Evolutionary conservation across 257 asterid species (phyloP).

Genomic region (Solanum rostratum): DNA sequence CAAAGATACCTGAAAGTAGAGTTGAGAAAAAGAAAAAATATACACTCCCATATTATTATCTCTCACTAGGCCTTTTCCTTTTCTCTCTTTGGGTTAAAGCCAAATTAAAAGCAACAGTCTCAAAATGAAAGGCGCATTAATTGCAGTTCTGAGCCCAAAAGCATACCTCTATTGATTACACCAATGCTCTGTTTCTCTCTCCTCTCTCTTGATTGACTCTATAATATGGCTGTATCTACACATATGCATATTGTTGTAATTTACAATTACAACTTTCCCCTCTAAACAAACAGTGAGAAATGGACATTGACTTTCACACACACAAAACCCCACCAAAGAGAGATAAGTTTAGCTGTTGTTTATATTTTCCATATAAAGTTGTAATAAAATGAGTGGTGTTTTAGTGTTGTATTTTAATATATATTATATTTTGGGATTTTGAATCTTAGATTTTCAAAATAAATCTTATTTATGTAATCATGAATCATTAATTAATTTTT

Average conservation of each 20-base stretch:
- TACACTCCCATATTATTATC: neutral
- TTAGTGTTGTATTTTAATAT: too few relatives aligned
- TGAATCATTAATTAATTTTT: too few relatives aligned
- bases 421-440: too few relatives aligned
- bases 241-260: neutral
- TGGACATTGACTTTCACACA: constrained; percentile 53
- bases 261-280: neutral
- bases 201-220: constrained; percentile 31
- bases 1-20: constrained; percentile 22
- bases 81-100: constrained; percentile 14
- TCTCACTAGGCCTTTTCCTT: constrained; percentile 3
- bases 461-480: too few relatives aligned
- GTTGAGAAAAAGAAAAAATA: neutral
- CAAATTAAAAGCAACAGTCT: constrained; percentile 40
- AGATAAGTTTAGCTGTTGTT: constrained; percentile 8
- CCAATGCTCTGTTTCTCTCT: constrained; percentile 16
- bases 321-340: neutral
- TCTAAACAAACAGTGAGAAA: constrained; percentile 7
- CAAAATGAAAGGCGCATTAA: constrained; percentile 61
- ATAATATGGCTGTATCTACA: constrained; percentile 13
- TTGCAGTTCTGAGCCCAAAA: constrained; percentile 47
- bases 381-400: too few relatives aligned
- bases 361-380: too few relatives aligned
- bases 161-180: constrained; percentile 30
- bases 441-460: too few relatives aligned